phyloP scores from a whole-genome alignment of 768 basidiomycete species.

The Obba rivulosa region DNA sequence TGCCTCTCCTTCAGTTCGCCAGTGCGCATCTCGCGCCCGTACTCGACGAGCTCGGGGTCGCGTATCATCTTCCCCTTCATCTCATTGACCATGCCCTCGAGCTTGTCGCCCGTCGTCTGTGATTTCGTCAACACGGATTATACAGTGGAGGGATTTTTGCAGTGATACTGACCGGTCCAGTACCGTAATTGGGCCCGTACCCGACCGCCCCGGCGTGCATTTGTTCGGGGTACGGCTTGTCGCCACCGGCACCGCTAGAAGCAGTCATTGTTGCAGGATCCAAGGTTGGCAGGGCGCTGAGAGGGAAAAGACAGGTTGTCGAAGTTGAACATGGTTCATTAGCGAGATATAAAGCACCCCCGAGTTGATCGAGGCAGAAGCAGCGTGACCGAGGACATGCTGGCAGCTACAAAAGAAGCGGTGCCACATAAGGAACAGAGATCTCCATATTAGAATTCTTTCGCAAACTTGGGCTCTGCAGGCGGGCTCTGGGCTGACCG shows the following conservation, averaged over 20 bases:
- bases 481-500: too few species aligned
- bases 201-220: slow-evolving; percentile 38
- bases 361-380: too few species aligned
- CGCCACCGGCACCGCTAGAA: not conserved
- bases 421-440: too few species aligned
- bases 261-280: too few species aligned
- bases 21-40: slow-evolving; percentile 33
- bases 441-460: too few species aligned
- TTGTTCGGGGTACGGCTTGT: slow-evolving; percentile 31
- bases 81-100: slow-evolving; percentile 34
- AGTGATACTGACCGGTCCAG: slow-evolving; percentile 23
- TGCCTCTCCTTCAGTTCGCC: slow-evolving; percentile 36
- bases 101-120: slow-evolving; percentile 29
- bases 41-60: slow-evolving; percentile 32
- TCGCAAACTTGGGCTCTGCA: too few species aligned
- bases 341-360: too few species aligned
- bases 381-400: too few species aligned
- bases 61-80: slow-evolving; percentile 33
- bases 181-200: slow-evolving; percentile 31
- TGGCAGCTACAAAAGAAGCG: too few species aligned
- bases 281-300: too few species aligned
- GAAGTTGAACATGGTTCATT: too few species aligned
- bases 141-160: not conserved
- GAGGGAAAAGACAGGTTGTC: too few species aligned
- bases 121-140: not conserved